These are phyloP conservation scores for Xerocomus potaroensis DNA, from an alignment of 768 basidiomycete species.

Conservation along the genomic window DNA sequence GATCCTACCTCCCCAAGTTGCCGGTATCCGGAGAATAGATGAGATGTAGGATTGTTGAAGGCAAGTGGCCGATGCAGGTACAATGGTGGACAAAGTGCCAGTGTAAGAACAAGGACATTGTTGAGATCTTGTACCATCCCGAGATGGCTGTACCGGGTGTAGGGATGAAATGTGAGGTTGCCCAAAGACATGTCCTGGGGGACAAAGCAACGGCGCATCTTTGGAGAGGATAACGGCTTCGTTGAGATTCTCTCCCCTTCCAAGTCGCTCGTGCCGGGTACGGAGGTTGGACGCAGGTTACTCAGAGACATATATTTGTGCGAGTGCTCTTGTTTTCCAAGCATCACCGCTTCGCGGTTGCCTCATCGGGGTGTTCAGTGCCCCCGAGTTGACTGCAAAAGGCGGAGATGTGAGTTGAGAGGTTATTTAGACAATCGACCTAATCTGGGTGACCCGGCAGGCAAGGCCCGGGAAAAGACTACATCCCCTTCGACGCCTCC, in stretches of 20 bases:
- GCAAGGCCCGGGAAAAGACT: background rate
- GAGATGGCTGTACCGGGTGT: background rate
- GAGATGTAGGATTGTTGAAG: background rate
- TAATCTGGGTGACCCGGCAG: background rate
- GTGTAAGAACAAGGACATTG: background rate
- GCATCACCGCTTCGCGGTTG: background rate
- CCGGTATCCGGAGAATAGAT: background rate
- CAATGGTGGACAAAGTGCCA: background rate
- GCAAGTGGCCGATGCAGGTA: background rate
- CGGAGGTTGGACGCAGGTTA: background rate
- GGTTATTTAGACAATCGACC: background rate
- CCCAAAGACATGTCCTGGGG: background rate
- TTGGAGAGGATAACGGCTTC: background rate
- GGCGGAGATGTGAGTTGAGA: background rate
- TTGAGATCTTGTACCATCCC: background rate
- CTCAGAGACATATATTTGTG: background rate
- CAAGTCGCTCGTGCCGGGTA: background rate
- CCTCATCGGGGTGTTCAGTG: background rate
- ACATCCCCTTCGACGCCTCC: background rate
- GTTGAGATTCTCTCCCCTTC: background rate
- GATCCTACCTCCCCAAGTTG: background rate
- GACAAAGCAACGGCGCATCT: background rate
- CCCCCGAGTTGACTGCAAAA: background rate
- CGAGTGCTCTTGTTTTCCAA: background rate
- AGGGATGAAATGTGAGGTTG: background rate